A percentile compares a stretch with the other conserved stretches of the same genome.
Evolutionary conservation across 768 basidiomycete genomes (phyloP).

Genomic region (Glaciozyma antarctica): DNA sequence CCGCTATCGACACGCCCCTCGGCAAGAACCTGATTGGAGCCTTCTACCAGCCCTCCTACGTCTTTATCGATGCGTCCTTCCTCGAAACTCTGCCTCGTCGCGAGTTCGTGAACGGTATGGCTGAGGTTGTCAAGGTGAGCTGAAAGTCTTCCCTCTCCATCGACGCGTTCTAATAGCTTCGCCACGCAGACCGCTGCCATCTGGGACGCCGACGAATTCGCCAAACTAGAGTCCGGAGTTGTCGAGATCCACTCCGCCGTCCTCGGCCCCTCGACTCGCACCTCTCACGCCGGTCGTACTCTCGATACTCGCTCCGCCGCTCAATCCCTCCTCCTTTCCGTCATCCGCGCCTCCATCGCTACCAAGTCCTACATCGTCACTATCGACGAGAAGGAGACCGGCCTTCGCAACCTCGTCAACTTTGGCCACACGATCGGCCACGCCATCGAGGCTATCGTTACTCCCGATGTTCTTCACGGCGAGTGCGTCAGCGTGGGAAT

Average conservation of each 20-base stretch:
- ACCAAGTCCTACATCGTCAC: constrained; percentile 98
- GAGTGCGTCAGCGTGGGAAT: constrained; percentile 94
- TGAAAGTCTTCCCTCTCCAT: neutral
- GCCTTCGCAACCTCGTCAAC: constrained; percentile 95
- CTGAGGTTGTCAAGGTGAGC: constrained; percentile 88
- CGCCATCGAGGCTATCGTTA: constrained; percentile 92
- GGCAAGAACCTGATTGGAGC: constrained; percentile 98
- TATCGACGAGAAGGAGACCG: constrained; percentile 90
- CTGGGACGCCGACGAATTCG: constrained; percentile 86
- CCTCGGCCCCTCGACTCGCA: constrained; percentile 51
- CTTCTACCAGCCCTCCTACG: constrained; percentile 95
- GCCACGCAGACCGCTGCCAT: constrained; percentile 90
- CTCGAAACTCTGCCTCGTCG: constrained; percentile 81
- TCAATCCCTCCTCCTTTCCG: constrained; percentile 76
- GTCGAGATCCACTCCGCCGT: constrained; percentile 76
- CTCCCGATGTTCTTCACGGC: constrained; percentile 86
- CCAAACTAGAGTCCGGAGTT: constrained; percentile 72
- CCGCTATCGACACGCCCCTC: constrained; percentile 95
- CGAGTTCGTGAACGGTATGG: constrained; percentile 98
- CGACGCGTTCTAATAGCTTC: neutral
- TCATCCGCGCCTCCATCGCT: constrained; percentile 84
- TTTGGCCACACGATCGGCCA: constrained; percentile 98
- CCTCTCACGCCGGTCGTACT: constrained; percentile 46
- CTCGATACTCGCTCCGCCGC: constrained; percentile 53
- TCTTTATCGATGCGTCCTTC: constrained; percentile 95